Conservation (phyloP, 768 basidiomycete genomes). For the Lactarius hatsudake region DNA sequence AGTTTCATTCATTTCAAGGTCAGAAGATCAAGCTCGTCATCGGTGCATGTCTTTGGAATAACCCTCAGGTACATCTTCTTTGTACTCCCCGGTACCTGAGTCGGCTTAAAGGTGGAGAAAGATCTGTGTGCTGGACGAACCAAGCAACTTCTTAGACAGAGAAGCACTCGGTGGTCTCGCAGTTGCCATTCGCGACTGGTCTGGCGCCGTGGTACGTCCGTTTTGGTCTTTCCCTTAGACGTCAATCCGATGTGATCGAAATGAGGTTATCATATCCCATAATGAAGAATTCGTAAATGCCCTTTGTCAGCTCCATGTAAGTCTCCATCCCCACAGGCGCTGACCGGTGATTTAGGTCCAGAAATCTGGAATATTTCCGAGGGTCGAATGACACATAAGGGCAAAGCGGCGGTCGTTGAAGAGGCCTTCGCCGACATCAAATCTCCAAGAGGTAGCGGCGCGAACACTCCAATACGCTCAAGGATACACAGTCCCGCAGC, state of each 20-base stretch:
- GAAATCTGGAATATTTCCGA: constrained; percentile 95
- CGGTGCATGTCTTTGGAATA: constrained; percentile 95
- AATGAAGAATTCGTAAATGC: constrained; percentile 86
- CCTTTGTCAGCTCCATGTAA: constrained; percentile 54
- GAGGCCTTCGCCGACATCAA: constrained; percentile 74
- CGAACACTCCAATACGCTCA: constrained; percentile 70
- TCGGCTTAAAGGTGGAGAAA: constrained; percentile 29
- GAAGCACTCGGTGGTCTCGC: constrained; percentile 94
- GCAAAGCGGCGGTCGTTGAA: constrained; percentile 82
- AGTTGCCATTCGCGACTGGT: constrained; percentile 93
- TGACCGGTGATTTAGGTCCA: constrained; percentile 49
- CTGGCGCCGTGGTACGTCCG: constrained; percentile 74
- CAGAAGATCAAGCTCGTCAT: constrained; percentile 98
- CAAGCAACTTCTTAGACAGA: constrained; percentile 96
- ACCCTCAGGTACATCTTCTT: constrained; percentile 65
- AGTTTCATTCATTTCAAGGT: constrained; percentile 41
- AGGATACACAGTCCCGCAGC: constrained; percentile 66
- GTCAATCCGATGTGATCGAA: constrained; percentile 27
- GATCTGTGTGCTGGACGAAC: constrained; percentile 83
- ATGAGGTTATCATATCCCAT: constrained; percentile 91
- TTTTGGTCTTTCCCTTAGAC: constrained; percentile 23
- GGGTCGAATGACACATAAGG: constrained; percentile 82
- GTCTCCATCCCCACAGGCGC: constrained; percentile 30
- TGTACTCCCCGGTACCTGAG: constrained; percentile 10
- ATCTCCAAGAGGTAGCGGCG: constrained; percentile 66